Conservation (phyloP, 768 basidiomycete species). For the Boletus reticulatus region DNA sequence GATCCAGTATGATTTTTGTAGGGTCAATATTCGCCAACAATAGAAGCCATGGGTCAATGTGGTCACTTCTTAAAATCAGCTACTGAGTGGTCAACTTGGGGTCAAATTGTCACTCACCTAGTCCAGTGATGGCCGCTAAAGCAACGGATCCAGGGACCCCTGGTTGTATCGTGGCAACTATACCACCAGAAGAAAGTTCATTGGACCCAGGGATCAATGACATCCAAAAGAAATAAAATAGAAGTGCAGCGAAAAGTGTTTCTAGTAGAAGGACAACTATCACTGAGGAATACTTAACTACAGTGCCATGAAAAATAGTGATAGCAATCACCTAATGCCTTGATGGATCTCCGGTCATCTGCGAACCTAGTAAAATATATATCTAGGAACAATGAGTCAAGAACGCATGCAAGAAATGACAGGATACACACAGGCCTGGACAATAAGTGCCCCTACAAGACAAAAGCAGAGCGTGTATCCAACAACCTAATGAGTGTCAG, state of each 20-base stretch:
- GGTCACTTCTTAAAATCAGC: constrained; percentile 10
- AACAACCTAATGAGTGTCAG: constrained; percentile 4
- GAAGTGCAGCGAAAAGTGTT: constrained; percentile 1
- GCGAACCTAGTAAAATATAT: constrained; percentile 18
- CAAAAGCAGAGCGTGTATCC: constrained; percentile 17
- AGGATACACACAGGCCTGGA: constrained; percentile 15
- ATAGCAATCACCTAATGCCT: not conserved
- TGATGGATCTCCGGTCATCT: not conserved
- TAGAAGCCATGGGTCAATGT: constrained; percentile 18
- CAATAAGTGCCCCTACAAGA: constrained; percentile 11
- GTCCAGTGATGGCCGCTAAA: constrained; percentile 5
- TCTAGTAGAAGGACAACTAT: constrained; percentile 8
- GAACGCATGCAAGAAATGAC: not conserved
- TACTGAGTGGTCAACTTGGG: not conserved
- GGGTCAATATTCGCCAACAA: constrained; percentile 22
- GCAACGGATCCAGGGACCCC: not conserved
- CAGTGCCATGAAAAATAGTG: not conserved
- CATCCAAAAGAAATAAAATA: constrained; percentile 11
- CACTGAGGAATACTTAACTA: not conserved
- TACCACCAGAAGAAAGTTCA: not conserved
- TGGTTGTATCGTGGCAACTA: too few species aligned
- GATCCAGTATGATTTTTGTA: not conserved
- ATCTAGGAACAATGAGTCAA: not conserved
- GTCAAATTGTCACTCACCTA: constrained; percentile 9
- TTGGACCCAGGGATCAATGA: too few species aligned